A percentile compares a stretch with the other conserved stretches of the same genome.
phyloP scores from a whole-genome alignment of 2,329 filamentous ascomycete species.

The Lasiodiplodia sp. region DNA sequence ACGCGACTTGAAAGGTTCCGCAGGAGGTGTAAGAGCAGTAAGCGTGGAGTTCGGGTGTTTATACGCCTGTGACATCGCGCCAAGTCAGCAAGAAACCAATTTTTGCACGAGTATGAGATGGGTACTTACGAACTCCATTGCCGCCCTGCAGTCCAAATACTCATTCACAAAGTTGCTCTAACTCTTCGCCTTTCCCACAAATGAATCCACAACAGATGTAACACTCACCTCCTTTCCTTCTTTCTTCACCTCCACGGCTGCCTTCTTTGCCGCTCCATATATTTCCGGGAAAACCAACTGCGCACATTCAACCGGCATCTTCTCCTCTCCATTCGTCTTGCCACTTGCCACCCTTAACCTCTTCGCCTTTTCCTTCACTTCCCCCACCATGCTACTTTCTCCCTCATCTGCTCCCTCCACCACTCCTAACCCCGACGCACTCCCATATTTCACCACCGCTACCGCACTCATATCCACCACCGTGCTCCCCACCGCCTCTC shows the following conservation, averaged over 20 bases:
- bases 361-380: background rate
- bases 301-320: background rate
- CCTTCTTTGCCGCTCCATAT: background rate
- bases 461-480: background rate
- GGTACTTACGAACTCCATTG: background rate
- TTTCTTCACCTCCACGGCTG: background rate
- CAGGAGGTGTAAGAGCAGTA: background rate
- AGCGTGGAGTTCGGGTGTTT: background rate
- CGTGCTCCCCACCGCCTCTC: background rate
- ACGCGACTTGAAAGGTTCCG: slow-evolving; percentile 12
- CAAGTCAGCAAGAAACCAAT: background rate
- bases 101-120: background rate
- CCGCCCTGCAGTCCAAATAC: background rate
- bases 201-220: background rate
- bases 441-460: background rate
- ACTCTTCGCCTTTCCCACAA: background rate
- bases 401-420: background rate
- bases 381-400: background rate
- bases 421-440: background rate
- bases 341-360: background rate
- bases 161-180: background rate
- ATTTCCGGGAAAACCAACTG: background rate
- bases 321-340: background rate
- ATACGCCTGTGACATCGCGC: background rate
- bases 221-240: background rate